These are phyloP conservation scores for Ceratobasidium sp. DNA, from an alignment of 1,284 basidiomycete species.

Conservation along the genomic window DNA sequence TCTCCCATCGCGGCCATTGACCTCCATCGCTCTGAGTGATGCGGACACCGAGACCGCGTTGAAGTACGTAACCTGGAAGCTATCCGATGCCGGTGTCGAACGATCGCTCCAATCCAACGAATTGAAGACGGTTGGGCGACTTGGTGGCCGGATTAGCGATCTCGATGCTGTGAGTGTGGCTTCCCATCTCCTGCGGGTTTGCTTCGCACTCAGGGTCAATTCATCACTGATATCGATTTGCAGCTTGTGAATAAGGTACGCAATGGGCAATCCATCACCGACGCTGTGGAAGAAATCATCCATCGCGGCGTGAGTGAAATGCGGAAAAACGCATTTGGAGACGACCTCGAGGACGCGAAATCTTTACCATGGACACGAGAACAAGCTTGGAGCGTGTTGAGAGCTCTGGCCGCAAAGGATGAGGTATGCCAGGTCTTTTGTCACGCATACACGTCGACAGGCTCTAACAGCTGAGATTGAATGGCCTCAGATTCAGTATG, in stretches of 20 bases:
- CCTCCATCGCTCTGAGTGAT: conserved; percentile 82
- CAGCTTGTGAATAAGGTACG: conserved; percentile 89
- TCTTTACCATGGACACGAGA: conserved; percentile 85
- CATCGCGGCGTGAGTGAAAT: conserved; percentile 83
- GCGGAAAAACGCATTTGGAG: conserved; percentile 92
- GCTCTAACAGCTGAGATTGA: neutral
- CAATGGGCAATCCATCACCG: conserved; percentile 77
- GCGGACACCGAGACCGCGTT: conserved; percentile 87
- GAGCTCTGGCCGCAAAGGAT: conserved; percentile 74
- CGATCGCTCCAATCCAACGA: conserved; percentile 69
- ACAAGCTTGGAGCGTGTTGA: conserved; percentile 90
- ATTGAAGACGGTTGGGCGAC: conserved; percentile 70
- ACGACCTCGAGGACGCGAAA: conserved; percentile 89
- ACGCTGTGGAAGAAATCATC: conserved; percentile 92
- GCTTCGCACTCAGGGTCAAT: conserved; percentile 22
- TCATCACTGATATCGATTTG: conserved; percentile 12
- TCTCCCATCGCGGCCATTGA: conserved; percentile 87
- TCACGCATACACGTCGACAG: conserved; percentile 3
- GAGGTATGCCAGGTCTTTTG: conserved; percentile 66
- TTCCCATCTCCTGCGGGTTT: conserved; percentile 10
- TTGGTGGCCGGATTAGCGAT: conserved; percentile 91
- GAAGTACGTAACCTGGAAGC: conserved; percentile 84
- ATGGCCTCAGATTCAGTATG: conserved; percentile 76
- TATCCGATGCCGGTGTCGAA: conserved; percentile 71
- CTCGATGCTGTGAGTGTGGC: conserved; percentile 75